These are phyloP conservation scores for Flaveria ramosissima DNA, from an alignment of 129 eudicot species.

Conservation along the genomic window DNA sequence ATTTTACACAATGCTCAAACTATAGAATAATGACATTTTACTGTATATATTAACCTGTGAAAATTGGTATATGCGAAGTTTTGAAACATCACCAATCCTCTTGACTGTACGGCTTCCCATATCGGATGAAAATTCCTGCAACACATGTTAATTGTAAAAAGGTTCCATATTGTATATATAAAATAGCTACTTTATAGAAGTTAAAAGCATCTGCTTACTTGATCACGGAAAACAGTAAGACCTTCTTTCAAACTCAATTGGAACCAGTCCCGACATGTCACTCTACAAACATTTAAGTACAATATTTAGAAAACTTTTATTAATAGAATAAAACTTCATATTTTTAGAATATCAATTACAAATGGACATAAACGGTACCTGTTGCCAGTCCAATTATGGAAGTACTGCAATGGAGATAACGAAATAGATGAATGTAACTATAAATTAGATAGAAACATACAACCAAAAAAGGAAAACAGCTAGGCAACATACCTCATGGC, in stretches of 20 bases:
- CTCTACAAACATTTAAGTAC: conserved; percentile 44
- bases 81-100: conserved; percentile 88
- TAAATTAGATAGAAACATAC: not conserved
- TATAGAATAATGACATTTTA: not conserved
- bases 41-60: conserved; percentile 58
- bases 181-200: not conserved
- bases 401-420: conserved; percentile 61
- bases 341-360: not conserved
- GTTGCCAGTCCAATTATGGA: conserved; percentile 99
- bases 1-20: not conserved
- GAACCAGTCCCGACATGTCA: conserved; percentile 99
- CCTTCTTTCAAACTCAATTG: conserved; percentile 97
- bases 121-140: conserved; percentile 94
- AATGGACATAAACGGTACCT: conserved; percentile 47
- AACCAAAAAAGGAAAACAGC: not conserved
- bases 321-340: not conserved
- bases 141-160: conserved; percentile 8
- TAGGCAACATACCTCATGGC: conserved; percentile 74
- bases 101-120: conserved; percentile 96
- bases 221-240: conserved; percentile 98
- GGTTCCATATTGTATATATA: not conserved
- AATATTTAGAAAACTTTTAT: conserved; percentile 3
- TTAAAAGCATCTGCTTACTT: conserved; percentile 38
- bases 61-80: conserved; percentile 81
- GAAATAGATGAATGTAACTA: conserved; percentile 8